phyloP scores from a whole-genome alignment of 2,329 filamentous ascomycete genomes.

The Paraconiothyrium sp. region DNA sequence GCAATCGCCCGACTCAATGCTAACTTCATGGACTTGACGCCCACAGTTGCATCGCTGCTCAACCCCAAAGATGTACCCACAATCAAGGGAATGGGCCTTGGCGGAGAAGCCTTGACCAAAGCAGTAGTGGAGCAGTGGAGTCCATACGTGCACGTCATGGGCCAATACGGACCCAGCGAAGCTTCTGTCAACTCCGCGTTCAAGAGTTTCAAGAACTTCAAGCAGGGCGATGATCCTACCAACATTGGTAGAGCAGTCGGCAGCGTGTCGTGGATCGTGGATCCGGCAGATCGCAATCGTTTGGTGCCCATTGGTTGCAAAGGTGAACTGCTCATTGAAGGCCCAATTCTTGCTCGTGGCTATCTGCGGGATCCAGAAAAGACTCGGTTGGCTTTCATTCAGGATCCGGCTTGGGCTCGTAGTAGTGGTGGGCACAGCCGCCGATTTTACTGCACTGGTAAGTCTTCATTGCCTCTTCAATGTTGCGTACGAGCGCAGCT shows the following conservation, averaged over 20 bases:
- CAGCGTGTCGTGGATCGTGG: slow-evolving; percentile 45
- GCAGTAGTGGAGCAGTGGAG: slow-evolving; percentile 42
- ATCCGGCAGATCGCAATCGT: slow-evolving; percentile 42
- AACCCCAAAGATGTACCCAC: slow-evolving; percentile 56
- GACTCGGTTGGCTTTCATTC: slow-evolving; percentile 42
- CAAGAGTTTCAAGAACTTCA: slow-evolving; percentile 42
- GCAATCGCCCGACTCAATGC: slow-evolving; percentile 45
- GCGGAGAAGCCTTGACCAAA: slow-evolving; percentile 55
- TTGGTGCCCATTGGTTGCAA: slow-evolving; percentile 46
- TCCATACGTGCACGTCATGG: slow-evolving; percentile 32
- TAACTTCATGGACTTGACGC: slow-evolving; percentile 62
- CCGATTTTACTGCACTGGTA: slow-evolving; percentile 42
- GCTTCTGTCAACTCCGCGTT: slow-evolving; percentile 45
- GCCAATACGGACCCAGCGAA: slow-evolving; percentile 46
- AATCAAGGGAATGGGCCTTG: slow-evolving; percentile 55
- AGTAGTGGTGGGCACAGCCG: slow-evolving; percentile 25
- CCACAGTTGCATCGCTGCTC: slow-evolving; percentile 64
- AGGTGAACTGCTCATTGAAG: slow-evolving; percentile 48
- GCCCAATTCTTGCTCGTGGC: slow-evolving; percentile 44
- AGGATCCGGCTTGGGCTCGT: slow-evolving; percentile 40
- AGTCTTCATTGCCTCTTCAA: not conserved
- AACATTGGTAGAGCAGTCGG: slow-evolving; percentile 46
- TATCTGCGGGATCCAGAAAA: slow-evolving; percentile 46
- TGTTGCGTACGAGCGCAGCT: not conserved
- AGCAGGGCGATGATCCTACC: slow-evolving; percentile 41